A percentile compares a stretch with the other conserved stretches of the same genome.
These are phyloP conservation scores for Dunaliella sp. DNA, from an alignment of 139 green algal species.

Conservation along the genomic window DNA sequence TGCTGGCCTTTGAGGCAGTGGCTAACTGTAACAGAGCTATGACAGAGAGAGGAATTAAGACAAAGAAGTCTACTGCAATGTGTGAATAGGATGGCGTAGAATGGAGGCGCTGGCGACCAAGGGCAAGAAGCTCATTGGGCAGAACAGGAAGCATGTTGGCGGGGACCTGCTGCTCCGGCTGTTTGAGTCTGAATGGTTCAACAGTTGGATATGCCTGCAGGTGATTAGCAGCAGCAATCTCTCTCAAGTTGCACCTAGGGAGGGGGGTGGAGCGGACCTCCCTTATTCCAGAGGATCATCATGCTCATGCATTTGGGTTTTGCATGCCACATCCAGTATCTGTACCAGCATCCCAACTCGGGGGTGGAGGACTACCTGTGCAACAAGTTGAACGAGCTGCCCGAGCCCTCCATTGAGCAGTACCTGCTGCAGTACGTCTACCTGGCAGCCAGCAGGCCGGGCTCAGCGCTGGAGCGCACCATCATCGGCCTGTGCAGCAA, in stretches of 20 bases:
- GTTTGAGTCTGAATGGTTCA: conserved; percentile 84
- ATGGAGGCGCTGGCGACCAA: not conserved
- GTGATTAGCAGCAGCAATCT: conserved; percentile 29
- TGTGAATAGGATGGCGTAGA: too few species aligned
- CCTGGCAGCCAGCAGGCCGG: conserved; percentile 63
- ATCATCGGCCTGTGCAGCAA: conserved; percentile 77
- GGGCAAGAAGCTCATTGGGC: not conserved
- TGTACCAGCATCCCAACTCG: conserved; percentile 69
- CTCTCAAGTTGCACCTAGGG: conserved; percentile 1
- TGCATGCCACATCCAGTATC: conserved; percentile 60
- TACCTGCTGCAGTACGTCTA: conserved; percentile 88
- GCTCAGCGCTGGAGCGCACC: conserved; percentile 69
- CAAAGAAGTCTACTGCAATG: too few species aligned
- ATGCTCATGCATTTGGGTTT: not conserved
- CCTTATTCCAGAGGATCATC: not conserved
- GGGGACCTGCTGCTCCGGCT: conserved; percentile 73
- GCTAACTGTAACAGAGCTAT: too few species aligned
- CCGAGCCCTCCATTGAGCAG: conserved; percentile 68
- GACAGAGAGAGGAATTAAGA: too few species aligned
- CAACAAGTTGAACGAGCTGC: conserved; percentile 79
- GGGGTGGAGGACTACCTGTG: conserved; percentile 90
- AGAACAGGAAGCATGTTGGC: not conserved
- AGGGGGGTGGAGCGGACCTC: not conserved
- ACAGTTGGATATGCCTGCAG: conserved; percentile 84
- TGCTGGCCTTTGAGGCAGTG: too few species aligned